Base-by-base conservation (phyloP, 768 basidiomycete species). In the Psilocybe sp. region DNA sequence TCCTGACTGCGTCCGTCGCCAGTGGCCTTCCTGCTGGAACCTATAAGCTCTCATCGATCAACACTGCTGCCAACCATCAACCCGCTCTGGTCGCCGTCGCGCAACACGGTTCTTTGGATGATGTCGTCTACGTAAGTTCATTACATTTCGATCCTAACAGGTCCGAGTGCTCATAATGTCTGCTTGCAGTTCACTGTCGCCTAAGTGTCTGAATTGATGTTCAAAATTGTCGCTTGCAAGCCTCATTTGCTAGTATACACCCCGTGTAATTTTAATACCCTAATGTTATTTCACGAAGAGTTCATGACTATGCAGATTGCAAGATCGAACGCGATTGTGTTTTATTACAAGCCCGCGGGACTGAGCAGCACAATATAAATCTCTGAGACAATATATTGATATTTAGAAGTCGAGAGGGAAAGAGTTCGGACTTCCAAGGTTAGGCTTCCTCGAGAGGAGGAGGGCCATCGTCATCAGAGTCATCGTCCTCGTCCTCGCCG, bases 391-490 rank as follows among this genome's bases (percentile, higher is more conserved):
- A 32, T 41, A 8, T 18, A 35, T 38, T 18, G 14, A 28, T 39
- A 36, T 28, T 14, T 39, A 4, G 10, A 23, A 23, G 7, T 23
- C 33, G 34, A 13, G 16, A 32, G 18, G n/a, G n/a, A 36, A 34
- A 18, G 18, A 37, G 33, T 35, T 28, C 61, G 63, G 69, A 74
- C 61, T 77, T 77, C 41, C 69, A 23, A 16, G 71, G 61, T 60
- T 79, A 77, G 28, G 73, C 74, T n/a, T 84, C 81, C 70, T 92
- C 90, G 41, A 92, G 84, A 58, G 89, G 87, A 45, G 90, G 90
- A 49, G 88, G 89, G 44, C 82, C 87, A 37, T 84, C 87, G 43
- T 82, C 84, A 48, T 82, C 80, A 5, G 72, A 68, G 49, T 79
- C 80, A 37, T 75, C 73, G 11, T 74, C 79, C 16, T 68, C 73